Percentiles rank a stretch among this genome's conserved stretches.
phyloP scores from a whole-genome alignment of 495 filamentous ascomycete genomes.

The Thozetella sp. region DNA sequence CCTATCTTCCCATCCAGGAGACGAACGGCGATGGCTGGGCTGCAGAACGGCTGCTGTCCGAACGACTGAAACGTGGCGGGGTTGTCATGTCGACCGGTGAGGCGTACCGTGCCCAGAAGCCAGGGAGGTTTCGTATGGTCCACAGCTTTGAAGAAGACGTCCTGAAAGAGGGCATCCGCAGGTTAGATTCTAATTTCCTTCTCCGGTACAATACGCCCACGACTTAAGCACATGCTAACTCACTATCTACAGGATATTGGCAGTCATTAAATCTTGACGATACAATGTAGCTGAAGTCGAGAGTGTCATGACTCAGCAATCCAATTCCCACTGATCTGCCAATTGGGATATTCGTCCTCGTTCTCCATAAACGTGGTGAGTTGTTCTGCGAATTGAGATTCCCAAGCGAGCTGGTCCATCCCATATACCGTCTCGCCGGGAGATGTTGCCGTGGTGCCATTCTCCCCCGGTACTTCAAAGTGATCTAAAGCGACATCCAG shows the following conservation, averaged over 20 bases:
- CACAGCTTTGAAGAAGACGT: constrained; percentile 40
- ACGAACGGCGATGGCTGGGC: constrained; percentile 21
- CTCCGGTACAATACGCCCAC: not conserved
- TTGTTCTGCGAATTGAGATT: not conserved
- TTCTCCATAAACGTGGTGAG: not conserved
- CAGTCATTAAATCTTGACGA: not conserved
- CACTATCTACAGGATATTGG: not conserved
- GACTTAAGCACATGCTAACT: not conserved
- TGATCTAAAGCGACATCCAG: not conserved
- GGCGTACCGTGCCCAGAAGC: constrained; percentile 41
- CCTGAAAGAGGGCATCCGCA: constrained; percentile 43
- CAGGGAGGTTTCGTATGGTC: constrained; percentile 55
- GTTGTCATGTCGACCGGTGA: constrained; percentile 46
- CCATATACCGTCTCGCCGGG: not conserved
- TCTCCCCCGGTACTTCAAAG: not conserved
- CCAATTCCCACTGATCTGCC: not conserved
- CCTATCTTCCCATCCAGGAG: constrained; percentile 20
- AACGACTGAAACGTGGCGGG: constrained; percentile 35
- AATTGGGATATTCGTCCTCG: not conserved
- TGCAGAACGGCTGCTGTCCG: constrained; percentile 29
- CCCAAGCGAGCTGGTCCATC: not conserved
- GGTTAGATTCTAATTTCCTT: constrained; percentile 21
- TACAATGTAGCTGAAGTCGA: not conserved
- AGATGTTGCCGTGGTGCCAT: not conserved
- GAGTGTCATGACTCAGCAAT: not conserved